These are phyloP conservation scores for Trichoderma arundinaceum DNA, from an alignment of 2,329 filamentous ascomycete species.

Conservation along the genomic window DNA sequence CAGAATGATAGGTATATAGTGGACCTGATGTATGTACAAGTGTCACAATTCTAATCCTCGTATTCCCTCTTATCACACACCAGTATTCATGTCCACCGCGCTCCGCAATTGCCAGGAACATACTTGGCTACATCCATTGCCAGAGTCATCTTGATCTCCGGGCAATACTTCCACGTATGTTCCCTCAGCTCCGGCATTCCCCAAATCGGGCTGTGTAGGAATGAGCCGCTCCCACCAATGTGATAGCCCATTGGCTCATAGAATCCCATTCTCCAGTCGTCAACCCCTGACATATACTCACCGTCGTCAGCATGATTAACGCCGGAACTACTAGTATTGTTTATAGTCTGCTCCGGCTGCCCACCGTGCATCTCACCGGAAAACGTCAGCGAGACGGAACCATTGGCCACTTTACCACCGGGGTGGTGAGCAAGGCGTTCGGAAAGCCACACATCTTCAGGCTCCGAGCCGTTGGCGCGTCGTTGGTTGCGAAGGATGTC, in stretches of 20 bases:
- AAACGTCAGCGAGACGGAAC: conserved; percentile 55
- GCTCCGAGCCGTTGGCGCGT: conserved; percentile 51
- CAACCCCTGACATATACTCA: conserved; percentile 50
- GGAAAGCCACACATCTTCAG: conserved; percentile 63
- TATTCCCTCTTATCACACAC: neutral
- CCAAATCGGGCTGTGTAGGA: conserved; percentile 55
- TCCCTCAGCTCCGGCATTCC: conserved; percentile 53
- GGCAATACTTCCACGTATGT: conserved; percentile 63
- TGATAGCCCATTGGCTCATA: conserved; percentile 66
- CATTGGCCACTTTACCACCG: conserved; percentile 57
- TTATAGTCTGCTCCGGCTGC: conserved; percentile 34
- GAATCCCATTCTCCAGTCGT: conserved; percentile 58
- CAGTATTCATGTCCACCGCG: conserved; percentile 32
- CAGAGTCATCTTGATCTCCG: conserved; percentile 63
- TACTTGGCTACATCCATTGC: conserved; percentile 60
- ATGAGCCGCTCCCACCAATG: conserved; percentile 55
- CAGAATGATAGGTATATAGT: conserved; percentile 8
- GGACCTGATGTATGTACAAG: neutral
- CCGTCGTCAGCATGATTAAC: conserved; percentile 38
- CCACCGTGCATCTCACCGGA: conserved; percentile 57
- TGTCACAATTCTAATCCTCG: neutral
- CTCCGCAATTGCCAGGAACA: conserved; percentile 55
- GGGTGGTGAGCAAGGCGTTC: conserved; percentile 58
- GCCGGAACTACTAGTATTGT: conserved; percentile 32
- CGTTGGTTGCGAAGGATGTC: conserved; percentile 57